Evolutionary conservation across 768 basidiomycete genomes (phyloP).

Genomic region (Amanita fuliginea): DNA sequence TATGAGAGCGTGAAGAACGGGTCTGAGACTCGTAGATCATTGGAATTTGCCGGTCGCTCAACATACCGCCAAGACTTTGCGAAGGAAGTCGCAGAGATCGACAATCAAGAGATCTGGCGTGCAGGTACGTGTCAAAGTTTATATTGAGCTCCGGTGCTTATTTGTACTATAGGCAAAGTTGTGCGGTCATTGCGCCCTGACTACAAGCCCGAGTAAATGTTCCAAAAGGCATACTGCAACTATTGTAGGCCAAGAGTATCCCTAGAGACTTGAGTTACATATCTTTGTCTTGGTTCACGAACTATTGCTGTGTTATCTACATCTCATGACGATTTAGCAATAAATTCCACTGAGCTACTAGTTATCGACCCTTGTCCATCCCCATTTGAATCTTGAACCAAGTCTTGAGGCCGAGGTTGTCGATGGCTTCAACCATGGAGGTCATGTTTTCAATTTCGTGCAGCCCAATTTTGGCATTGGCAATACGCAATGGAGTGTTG

Average conservation of each 20-base stretch:
- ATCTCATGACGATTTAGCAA: too few relatives aligned
- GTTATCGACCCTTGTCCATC: slow-evolving; percentile 20
- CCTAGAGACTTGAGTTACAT: neutral
- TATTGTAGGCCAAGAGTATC: neutral
- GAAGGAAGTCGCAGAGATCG: slow-evolving; percentile 87
- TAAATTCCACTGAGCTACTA: neutral
- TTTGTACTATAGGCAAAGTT: slow-evolving; percentile 53
- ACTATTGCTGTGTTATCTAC: neutral
- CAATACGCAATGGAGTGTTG: slow-evolving; percentile 11
- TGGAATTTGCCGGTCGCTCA: slow-evolving; percentile 88
- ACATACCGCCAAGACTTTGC: slow-evolving; percentile 92
- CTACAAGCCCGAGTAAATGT: slow-evolving; percentile 47
- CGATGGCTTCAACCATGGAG: slow-evolving; percentile 19
- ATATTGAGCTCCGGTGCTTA: neutral
- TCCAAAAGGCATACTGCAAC: neutral
- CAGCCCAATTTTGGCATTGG: slow-evolving; percentile 19
- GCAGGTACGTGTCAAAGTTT: slow-evolving; percentile 46
- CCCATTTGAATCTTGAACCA: slow-evolving; percentile 28
- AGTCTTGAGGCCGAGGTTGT: slow-evolving; percentile 21
- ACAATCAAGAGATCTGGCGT: slow-evolving; percentile 98
- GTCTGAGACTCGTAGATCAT: slow-evolving; percentile 92
- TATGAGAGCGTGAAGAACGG: slow-evolving; percentile 94
- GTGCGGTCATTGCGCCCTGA: slow-evolving; percentile 86
- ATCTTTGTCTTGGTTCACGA: neutral
- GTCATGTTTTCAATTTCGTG: slow-evolving; percentile 26